Evolutionary conservation across 2,329 filamentous ascomycete genomes (phyloP).

Genomic region (Pseudogymnoascus sp.): DNA sequence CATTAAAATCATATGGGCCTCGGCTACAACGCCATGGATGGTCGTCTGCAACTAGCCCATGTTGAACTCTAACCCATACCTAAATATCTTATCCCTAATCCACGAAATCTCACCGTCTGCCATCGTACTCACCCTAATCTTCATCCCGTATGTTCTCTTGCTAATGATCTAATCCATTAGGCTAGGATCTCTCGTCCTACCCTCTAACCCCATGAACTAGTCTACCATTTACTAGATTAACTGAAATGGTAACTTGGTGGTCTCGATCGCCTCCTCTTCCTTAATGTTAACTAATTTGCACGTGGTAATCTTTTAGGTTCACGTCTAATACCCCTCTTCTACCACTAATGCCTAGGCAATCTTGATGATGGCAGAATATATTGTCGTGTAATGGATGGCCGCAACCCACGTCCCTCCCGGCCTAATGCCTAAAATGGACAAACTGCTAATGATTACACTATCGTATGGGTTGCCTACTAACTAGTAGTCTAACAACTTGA

Average conservation of each 20-base stretch:
- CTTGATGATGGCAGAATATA: background rate
- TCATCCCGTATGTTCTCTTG: constrained; percentile 9
- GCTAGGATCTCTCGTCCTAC: background rate
- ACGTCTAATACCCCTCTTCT: background rate
- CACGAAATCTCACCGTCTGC: background rate
- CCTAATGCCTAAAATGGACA: background rate
- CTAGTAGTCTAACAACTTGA: background rate
- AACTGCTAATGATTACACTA: background rate
- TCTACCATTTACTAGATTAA: background rate
- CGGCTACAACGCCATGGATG: background rate
- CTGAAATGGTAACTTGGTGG: background rate
- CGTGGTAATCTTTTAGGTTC: background rate
- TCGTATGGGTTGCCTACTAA: background rate
- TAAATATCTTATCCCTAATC: background rate
- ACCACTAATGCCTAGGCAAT: background rate
- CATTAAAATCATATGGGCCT: background rate
- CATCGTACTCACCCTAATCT: constrained; percentile 26
- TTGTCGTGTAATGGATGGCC: background rate
- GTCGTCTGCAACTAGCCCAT: background rate
- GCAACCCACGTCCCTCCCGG: background rate
- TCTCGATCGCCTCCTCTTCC: background rate
- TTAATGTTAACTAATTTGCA: background rate
- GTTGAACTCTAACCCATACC: background rate
- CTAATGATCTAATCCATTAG: constrained; percentile 2
- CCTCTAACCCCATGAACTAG: background rate